Evolutionary conservation across 208 protist species (phyloP).

Genomic region (Leishmania guyanensis): DNA sequence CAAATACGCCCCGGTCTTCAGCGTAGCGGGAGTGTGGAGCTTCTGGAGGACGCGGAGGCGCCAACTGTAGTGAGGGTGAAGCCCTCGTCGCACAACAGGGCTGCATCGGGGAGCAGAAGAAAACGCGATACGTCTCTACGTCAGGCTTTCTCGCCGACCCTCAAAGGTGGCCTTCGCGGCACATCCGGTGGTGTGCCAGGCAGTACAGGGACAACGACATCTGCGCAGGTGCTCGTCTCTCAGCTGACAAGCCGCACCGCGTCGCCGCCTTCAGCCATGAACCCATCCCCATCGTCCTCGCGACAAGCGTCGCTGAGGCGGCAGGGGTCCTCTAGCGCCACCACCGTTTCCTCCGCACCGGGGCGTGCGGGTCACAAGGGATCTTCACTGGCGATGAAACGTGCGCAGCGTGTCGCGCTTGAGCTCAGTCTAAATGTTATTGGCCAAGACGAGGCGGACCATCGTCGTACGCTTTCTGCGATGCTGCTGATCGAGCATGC

Average conservation of each 20-base stretch:
- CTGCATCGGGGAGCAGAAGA: not conserved
- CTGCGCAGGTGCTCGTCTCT: not conserved
- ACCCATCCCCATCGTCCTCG: not conserved
- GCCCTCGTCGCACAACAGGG: not conserved
- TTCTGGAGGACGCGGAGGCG: constrained; percentile 11
- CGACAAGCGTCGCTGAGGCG: not conserved
- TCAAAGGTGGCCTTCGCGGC: constrained; percentile 14
- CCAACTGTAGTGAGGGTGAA: not conserved
- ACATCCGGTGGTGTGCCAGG: not conserved
- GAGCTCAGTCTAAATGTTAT: constrained; percentile 29
- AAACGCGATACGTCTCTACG: constrained; percentile 32
- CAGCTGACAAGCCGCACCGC: not conserved
- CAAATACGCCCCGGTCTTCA: not conserved
- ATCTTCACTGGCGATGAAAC: not conserved
- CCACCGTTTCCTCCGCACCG: not conserved
- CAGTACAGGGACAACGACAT: not conserved
- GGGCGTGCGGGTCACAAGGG: not conserved
- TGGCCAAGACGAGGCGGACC: constrained; percentile 41
- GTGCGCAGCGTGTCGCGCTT: constrained; percentile 15
- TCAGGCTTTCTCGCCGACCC: constrained; percentile 34
- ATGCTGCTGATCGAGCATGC: constrained; percentile 56
- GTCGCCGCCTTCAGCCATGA: not conserved
- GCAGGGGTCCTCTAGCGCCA: too few species aligned
- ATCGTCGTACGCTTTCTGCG: constrained; percentile 31
- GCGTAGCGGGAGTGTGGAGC: constrained; percentile 15